A percentile compares a stretch with the other conserved stretches of the same genome.
These are phyloP conservation scores for Aspergillus udagawae DNA, from an alignment of 2,329 filamentous ascomycete genomes.

Conservation along the genomic window DNA sequence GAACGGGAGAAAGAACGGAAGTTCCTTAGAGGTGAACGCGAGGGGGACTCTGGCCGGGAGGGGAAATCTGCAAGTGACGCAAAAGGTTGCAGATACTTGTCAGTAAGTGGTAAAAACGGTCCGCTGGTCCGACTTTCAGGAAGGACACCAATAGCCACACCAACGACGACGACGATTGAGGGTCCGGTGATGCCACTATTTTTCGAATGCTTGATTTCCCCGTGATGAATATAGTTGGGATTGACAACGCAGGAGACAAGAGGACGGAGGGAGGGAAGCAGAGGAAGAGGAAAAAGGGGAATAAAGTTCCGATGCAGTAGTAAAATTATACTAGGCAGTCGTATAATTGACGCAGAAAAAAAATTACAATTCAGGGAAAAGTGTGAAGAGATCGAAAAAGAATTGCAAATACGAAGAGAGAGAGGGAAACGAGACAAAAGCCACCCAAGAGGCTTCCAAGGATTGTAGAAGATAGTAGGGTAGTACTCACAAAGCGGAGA, in stretches of 20 bases:
- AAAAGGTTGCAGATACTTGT: slow-evolving; percentile 1
- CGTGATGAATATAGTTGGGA: not conserved
- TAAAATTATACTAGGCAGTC: not conserved
- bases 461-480: slow-evolving; percentile 19
- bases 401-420: slow-evolving; percentile 2
- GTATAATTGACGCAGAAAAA: slow-evolving; percentile 3
- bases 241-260: not conserved
- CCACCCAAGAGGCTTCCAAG: slow-evolving; percentile 9
- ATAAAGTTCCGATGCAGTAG: not conserved
- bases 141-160: not conserved
- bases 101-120: slow-evolving; percentile 2
- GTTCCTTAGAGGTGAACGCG: slow-evolving; percentile 29
- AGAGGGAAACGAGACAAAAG: slow-evolving; percentile 4
- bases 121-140: not conserved
- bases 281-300: not conserved
- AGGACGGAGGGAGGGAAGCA: not conserved
- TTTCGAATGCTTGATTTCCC: not conserved
- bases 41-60: slow-evolving; percentile 27
- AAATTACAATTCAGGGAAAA: slow-evolving; percentile 2
- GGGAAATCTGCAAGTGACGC: slow-evolving; percentile 23
- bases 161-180: not conserved
- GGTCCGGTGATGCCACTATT: not conserved
- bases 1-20: slow-evolving; percentile 28
- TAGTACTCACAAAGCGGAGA: slow-evolving; percentile 26
- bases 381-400: slow-evolving; percentile 5